Percentiles rank a stretch among this genome's conserved stretches.
These are phyloP conservation scores for Sugiyamaella smithiae DNA, from an alignment of 805 yeast species.

Conservation along the genomic window DNA sequence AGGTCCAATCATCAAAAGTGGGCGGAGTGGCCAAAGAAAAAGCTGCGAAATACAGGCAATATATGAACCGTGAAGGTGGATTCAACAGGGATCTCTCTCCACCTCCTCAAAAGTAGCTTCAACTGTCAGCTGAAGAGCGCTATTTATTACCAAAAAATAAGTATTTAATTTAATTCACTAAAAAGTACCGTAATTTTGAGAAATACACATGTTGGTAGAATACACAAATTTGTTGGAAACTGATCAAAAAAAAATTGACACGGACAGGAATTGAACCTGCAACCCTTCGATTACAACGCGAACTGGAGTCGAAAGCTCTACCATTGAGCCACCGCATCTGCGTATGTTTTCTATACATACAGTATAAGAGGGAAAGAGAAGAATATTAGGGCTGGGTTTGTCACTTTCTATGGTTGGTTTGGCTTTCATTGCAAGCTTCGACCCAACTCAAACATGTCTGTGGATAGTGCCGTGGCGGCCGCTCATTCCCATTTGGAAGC, in stretches of 20 bases:
- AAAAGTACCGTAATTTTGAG: not conserved
- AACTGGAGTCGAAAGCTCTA: constrained; percentile 74
- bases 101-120: constrained; percentile 16
- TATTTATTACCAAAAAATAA: not conserved
- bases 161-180: not conserved
- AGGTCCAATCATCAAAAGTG: constrained; percentile 36
- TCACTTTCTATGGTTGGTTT: no score
- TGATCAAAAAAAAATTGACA: constrained; percentile 41
- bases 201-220: no score
- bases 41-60: constrained; percentile 40
- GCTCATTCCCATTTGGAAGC: not conserved
- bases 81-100: constrained; percentile 42
- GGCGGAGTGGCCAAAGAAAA: constrained; percentile 35
- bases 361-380: no score
- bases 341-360: constrained; percentile 3
- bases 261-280: constrained; percentile 89
- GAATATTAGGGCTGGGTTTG: no score
- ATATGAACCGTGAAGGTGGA: constrained; percentile 42
- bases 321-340: constrained; percentile 74
- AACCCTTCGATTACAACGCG: constrained; percentile 65
- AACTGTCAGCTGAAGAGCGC: no score
- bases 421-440: no score
- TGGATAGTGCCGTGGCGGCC: not conserved
- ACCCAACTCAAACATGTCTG: not conserved
- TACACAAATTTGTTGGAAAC: no score